phyloP scores from a whole-genome alignment of 2,329 filamentous ascomycete species.

The Capronia epimyces region DNA sequence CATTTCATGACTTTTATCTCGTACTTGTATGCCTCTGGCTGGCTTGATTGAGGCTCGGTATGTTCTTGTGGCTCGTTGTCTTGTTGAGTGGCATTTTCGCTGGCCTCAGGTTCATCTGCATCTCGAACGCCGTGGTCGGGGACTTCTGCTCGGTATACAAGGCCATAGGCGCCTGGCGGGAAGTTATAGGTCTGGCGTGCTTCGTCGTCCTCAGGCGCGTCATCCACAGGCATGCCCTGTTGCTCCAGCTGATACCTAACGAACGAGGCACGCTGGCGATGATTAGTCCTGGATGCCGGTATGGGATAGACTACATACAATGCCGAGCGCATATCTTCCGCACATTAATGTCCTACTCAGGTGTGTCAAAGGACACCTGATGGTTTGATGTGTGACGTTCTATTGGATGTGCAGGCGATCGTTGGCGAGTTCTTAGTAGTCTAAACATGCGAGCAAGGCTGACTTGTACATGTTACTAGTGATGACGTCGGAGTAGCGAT shows the following conservation, averaged over 20 bases:
- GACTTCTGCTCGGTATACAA: conserved; percentile 76
- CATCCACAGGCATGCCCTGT: conserved; percentile 65
- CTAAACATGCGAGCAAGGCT: too few relatives aligned
- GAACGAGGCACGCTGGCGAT: conserved; percentile 64
- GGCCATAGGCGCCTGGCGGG: conserved; percentile 76
- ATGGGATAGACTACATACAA: conserved; percentile 44
- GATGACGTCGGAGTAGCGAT: too few relatives aligned
- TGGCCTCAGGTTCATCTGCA: conserved; percentile 25
- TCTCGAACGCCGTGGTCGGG: conserved; percentile 55
- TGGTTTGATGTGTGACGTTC: too few relatives aligned
- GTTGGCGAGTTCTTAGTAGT: too few relatives aligned
- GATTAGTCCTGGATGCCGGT: not conserved
- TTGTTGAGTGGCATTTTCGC: conserved; percentile 14
- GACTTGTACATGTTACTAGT: too few relatives aligned
- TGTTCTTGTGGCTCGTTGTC: conserved; percentile 10
- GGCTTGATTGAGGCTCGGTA: conserved; percentile 10
- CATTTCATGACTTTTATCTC: conserved; percentile 92
- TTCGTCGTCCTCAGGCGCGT: conserved; percentile 65
- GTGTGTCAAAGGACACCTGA: not conserved
- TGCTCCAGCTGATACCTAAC: conserved; percentile 68
- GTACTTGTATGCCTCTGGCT: conserved; percentile 52
- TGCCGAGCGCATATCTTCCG: conserved; percentile 59
- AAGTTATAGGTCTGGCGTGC: conserved; percentile 83
- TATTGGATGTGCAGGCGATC: too few relatives aligned
- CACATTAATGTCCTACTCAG: conserved; percentile 50